Percentiles rank a stretch among this genome's conserved stretches.
phyloP scores from a whole-genome alignment of 2,329 filamentous ascomycete genomes.

The Talaromyces atroroseus region DNA sequence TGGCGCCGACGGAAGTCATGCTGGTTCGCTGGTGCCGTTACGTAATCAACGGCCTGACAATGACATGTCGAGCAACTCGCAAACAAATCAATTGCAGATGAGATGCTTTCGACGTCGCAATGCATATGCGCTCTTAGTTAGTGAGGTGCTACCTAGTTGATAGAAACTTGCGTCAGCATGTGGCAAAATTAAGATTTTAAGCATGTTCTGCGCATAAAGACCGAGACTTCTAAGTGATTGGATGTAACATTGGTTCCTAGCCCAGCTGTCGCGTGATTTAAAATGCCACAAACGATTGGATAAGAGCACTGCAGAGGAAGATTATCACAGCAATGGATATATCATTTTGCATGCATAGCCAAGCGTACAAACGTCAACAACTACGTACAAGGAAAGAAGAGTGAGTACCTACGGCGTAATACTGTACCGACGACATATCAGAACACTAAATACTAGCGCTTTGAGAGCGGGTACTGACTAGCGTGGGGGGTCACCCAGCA shows the following conservation, averaged over 20 bases:
- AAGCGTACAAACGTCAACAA: too few relatives aligned
- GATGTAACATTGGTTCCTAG: not conserved
- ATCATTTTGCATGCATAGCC: too few relatives aligned
- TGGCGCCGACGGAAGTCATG: not conserved
- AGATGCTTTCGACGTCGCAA: too few relatives aligned
- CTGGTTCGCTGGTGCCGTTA: not conserved
- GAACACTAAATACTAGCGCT: too few relatives aligned
- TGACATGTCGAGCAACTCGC: not conserved
- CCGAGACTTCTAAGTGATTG: not conserved
- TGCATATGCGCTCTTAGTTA: too few relatives aligned
- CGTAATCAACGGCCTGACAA: conserved; percentile 2
- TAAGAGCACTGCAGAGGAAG: not conserved
- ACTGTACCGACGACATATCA: not conserved
- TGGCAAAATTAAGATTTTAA: not conserved
- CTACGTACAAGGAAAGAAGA: too few relatives aligned
- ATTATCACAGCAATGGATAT: not conserved
- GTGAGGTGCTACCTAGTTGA: too few relatives aligned
- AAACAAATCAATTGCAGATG: too few relatives aligned
- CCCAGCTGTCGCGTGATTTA: not conserved
- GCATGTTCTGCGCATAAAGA: too few relatives aligned
- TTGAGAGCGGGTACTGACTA: not conserved
- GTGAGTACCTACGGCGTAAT: too few relatives aligned
- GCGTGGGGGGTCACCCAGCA: not conserved
- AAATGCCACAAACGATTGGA: not conserved
- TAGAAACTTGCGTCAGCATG: too few relatives aligned